Conservation (phyloP, 148 eudicot genomes). For the Mesembryanthemum crystallinum region DNA sequence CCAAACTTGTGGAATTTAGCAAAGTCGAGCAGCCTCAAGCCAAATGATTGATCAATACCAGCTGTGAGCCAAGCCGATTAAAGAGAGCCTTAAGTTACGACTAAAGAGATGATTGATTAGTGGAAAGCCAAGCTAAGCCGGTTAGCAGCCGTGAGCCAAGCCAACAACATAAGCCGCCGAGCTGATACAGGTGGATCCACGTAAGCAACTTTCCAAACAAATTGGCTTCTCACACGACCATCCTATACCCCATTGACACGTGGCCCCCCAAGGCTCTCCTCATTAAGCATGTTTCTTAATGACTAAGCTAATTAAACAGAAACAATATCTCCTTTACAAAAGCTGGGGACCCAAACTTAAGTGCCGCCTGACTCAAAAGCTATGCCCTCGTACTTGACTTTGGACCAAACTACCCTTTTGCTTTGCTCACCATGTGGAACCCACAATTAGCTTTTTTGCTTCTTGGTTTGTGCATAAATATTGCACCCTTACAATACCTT, state of each 20-base stretch:
- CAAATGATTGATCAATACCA: not conserved
- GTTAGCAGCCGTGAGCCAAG: not conserved
- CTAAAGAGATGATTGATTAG: not conserved
- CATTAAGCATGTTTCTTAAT: slow-evolving; percentile 32
- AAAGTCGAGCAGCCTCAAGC: not conserved
- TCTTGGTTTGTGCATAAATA: slow-evolving; percentile 35
- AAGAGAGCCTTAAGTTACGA: too few species aligned
- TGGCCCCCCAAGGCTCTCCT: not conserved
- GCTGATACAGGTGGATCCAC: not conserved
- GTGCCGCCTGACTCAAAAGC: slow-evolving; percentile 40
- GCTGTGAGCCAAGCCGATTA: too few species aligned
- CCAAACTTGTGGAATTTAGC: not conserved
- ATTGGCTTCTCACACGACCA: slow-evolving; percentile 15
- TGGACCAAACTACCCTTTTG: slow-evolving; percentile 31
- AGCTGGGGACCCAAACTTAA: slow-evolving; percentile 26
- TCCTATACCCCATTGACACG: slow-evolving; percentile 12
- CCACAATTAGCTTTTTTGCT: slow-evolving; percentile 22
- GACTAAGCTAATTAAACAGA: slow-evolving; percentile 41
- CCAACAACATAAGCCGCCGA: slow-evolving; percentile 1
- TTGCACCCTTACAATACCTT: slow-evolving; percentile 39
- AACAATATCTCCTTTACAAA: slow-evolving; percentile 15
- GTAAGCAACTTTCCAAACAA: slow-evolving; percentile 4
- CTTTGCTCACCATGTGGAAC: slow-evolving; percentile 25
- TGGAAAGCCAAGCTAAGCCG: not conserved
- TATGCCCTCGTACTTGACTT: not conserved